Conservation (phyloP, 352 stramenopile genomes). For the Albugo candida region DNA sequence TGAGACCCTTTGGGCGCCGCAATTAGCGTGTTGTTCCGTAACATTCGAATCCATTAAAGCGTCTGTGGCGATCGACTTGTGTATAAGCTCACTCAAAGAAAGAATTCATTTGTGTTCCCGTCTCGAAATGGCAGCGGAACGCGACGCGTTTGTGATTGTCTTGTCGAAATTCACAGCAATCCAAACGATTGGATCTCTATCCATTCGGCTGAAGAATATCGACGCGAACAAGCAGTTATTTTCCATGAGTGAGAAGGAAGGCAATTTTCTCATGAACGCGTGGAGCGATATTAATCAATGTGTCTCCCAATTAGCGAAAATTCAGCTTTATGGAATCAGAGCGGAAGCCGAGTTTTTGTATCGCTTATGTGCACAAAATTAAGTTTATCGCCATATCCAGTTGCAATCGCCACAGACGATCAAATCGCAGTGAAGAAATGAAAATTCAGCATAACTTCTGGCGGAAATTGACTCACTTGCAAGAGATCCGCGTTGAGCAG, state of each 20-base stretch:
- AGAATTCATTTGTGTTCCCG: conserved; percentile 80
- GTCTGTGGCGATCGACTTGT: conserved; percentile 82
- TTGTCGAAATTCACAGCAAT: conserved; percentile 93
- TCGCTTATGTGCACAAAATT: conserved; percentile 18
- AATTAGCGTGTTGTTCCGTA: conserved; percentile 93
- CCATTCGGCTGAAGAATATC: conserved; percentile 96
- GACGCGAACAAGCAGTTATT: conserved; percentile 94
- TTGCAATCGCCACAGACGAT: conserved; percentile 20
- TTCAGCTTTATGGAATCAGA: conserved; percentile 88
- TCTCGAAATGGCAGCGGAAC: conserved; percentile 82
- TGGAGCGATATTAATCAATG: conserved; percentile 93
- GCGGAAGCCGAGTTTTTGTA: conserved; percentile 68
- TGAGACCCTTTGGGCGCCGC: conserved; percentile 94
- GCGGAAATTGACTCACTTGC: conserved; percentile 68
- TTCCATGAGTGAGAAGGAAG: conserved; percentile 91
- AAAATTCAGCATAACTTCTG: conserved; percentile 66
- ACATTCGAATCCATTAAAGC: conserved; percentile 91
- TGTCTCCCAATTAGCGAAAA: conserved; percentile 93
- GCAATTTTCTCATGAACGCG: conserved; percentile 91
- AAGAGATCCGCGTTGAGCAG: conserved; percentile 84
- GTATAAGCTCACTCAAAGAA: conserved; percentile 89
- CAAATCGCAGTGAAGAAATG: conserved; percentile 58
- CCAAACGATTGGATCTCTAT: conserved; percentile 75
- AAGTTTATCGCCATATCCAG: conserved; percentile 4
- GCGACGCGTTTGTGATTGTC: conserved; percentile 92